phyloP scores from a whole-genome alignment of 2,329 filamentous ascomycete species.

The Apiospora saccharicola region DNA sequence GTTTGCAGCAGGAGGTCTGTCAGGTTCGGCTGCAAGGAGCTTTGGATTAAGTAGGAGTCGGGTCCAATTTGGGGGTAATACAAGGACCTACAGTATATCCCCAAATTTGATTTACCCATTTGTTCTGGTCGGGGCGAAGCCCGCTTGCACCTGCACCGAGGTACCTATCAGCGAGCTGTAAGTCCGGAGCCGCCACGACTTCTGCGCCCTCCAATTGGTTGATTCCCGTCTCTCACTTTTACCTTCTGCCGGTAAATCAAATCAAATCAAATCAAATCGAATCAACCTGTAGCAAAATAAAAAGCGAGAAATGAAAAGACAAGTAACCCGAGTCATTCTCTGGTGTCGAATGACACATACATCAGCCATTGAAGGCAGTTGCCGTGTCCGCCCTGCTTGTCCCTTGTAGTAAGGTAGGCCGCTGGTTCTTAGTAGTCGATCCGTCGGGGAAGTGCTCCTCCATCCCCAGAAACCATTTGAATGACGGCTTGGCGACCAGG shows the following conservation, averaged over 20 bases:
- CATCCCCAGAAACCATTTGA: slow-evolving; percentile 17
- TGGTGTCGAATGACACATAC: neutral
- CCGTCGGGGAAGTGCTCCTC: slow-evolving; percentile 16
- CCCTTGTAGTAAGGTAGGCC: neutral
- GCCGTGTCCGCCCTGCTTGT: neutral
- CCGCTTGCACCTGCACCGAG: neutral
- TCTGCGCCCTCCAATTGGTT: neutral
- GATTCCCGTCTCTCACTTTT: neutral
- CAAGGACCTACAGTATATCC: neutral
- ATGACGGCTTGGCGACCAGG: slow-evolving; percentile 13
- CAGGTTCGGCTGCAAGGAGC: neutral
- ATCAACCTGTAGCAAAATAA: neutral
- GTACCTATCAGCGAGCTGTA: neutral
- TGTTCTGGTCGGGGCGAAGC: neutral
- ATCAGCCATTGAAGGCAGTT: slow-evolving; percentile 1
- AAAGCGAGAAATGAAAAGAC: neutral
- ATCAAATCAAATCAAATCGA: neutral
- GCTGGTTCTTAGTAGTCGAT: slow-evolving; percentile 13
- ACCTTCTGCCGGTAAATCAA: neutral
- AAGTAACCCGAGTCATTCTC: slow-evolving; percentile 7
- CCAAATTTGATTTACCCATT: neutral
- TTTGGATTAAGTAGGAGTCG: slow-evolving; percentile 4
- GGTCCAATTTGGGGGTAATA: slow-evolving; percentile 17
- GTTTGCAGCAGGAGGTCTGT: neutral
- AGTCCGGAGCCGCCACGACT: neutral